Percentiles rank a stretch among this genome's conserved stretches.
These are phyloP conservation scores for Geotrichum reessii DNA, from an alignment of 1,139 yeast species.

Conservation along the genomic window DNA sequence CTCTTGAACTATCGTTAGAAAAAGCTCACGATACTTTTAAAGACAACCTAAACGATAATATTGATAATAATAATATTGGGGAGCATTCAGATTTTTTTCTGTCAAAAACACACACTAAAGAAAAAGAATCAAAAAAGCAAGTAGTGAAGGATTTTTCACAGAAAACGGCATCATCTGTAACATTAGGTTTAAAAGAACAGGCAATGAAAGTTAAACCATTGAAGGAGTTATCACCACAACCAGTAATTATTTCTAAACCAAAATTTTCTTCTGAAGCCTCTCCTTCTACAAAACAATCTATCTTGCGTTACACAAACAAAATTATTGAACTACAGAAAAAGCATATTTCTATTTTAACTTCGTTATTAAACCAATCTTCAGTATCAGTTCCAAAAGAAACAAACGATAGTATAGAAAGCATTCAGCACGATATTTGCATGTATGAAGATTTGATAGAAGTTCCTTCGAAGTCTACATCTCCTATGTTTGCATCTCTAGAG, in stretches of 20 bases:
- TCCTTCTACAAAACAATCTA: not conserved
- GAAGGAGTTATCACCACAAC: not conserved
- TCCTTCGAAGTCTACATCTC: not conserved
- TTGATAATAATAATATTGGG: no score
- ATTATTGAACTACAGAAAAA: conserved; percentile 11
- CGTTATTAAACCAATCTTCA: not conserved
- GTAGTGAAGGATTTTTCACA: not conserved
- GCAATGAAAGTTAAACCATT: not conserved
- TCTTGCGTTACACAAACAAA: conserved; percentile 6
- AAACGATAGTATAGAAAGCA: not conserved
- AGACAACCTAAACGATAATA: not conserved
- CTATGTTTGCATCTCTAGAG: not conserved
- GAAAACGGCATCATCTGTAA: not conserved
- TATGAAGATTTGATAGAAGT: not conserved
- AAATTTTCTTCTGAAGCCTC: not conserved
- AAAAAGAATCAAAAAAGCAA: not conserved
- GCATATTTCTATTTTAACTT: conserved; percentile 3
- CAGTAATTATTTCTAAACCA: not conserved
- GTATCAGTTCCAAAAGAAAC: not conserved
- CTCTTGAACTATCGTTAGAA: not conserved
- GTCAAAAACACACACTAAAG: not conserved
- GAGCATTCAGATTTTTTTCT: no score
- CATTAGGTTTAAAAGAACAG: not conserved
- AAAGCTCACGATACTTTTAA: conserved; percentile 1
- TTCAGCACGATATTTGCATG: not conserved